These are phyloP conservation scores for Calcarisporium arbuscula DNA, from an alignment of 2,329 filamentous ascomycete genomes.

Conservation along the genomic window DNA sequence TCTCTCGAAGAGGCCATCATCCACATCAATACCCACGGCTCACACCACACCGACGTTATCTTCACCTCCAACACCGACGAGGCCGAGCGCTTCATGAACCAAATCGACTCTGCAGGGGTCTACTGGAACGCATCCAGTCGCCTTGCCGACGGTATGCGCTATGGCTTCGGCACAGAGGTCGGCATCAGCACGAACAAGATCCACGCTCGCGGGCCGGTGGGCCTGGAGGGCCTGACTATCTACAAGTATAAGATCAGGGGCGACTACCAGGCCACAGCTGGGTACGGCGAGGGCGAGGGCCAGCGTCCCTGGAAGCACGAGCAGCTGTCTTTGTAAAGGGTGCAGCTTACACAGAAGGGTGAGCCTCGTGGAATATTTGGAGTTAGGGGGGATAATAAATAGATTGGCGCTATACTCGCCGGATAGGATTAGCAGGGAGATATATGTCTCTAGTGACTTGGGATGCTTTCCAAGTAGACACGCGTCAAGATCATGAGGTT, in stretches of 20 bases:
- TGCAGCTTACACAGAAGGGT: too few species aligned
- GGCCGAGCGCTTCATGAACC: slow-evolving; percentile 77
- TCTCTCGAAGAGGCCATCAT: slow-evolving; percentile 64
- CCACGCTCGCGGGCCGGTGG: slow-evolving; percentile 86
- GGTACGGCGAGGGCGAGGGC: slow-evolving; percentile 62
- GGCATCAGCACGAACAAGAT: slow-evolving; percentile 99
- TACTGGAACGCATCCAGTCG: slow-evolving; percentile 97
- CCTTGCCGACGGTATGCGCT: slow-evolving; percentile 94
- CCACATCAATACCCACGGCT: slow-evolving; percentile 90
- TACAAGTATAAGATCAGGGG: slow-evolving; percentile 94
- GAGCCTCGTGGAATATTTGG: too few species aligned
- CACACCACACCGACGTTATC: slow-evolving; percentile 90
- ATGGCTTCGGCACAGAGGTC: slow-evolving; percentile 96
- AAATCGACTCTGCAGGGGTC: slow-evolving; percentile 82
- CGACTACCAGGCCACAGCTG: slow-evolving; percentile 71
- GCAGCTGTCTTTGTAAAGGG: slow-evolving; percentile 38
- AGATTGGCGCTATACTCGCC: too few species aligned
- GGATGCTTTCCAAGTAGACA: too few species aligned
- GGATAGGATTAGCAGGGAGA: too few species aligned
- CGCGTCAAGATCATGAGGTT: too few species aligned
- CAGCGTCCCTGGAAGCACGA: slow-evolving; percentile 56
- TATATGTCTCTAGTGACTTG: too few species aligned
- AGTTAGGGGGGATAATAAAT: too few species aligned
- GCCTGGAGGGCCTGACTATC: slow-evolving; percentile 88
- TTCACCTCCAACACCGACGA: slow-evolving; percentile 61